Evolutionary conservation across 1,284 basidiomycete genomes (phyloP).

Genomic region (Ceratobasidium theobromae): DNA sequence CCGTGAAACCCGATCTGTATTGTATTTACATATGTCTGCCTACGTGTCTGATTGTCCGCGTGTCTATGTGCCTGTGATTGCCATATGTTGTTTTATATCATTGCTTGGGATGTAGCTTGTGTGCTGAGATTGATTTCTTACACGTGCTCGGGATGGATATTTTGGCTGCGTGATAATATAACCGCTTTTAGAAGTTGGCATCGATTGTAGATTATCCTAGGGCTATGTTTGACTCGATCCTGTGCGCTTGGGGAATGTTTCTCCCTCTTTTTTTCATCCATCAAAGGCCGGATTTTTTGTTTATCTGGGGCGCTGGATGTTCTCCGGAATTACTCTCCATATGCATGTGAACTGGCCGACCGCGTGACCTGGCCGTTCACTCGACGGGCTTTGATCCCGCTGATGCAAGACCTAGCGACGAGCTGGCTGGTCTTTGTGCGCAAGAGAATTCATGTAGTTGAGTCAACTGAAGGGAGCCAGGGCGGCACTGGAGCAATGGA

Average conservation of each 20-base stretch:
- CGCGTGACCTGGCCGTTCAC: background rate
- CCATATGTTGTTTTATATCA: conserved; percentile 2
- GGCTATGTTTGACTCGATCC: background rate
- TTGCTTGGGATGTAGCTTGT: conserved; percentile 25
- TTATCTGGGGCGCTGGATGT: background rate
- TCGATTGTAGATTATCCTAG: background rate
- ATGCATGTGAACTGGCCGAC: background rate
- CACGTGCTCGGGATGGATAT: background rate
- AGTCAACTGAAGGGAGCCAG: too few species aligned
- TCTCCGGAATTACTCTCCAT: background rate
- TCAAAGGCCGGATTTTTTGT: background rate
- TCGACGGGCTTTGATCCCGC: background rate
- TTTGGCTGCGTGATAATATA: background rate
- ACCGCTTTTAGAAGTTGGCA: background rate
- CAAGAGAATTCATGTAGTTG: too few species aligned
- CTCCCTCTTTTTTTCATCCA: background rate
- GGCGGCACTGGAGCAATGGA: background rate
- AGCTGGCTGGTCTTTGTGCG: background rate
- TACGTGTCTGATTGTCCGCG: background rate
- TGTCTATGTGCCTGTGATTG: conserved; percentile 1
- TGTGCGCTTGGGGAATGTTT: background rate
- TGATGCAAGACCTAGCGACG: background rate
- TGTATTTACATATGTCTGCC: conserved; percentile 8
- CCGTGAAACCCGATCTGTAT: background rate
- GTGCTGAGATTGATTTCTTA: conserved; percentile 12